A percentile compares a stretch with the other conserved stretches of the same genome.
phyloP scores from a whole-genome alignment of 345 rosid species.

The Odontarrhena argentea region DNA sequence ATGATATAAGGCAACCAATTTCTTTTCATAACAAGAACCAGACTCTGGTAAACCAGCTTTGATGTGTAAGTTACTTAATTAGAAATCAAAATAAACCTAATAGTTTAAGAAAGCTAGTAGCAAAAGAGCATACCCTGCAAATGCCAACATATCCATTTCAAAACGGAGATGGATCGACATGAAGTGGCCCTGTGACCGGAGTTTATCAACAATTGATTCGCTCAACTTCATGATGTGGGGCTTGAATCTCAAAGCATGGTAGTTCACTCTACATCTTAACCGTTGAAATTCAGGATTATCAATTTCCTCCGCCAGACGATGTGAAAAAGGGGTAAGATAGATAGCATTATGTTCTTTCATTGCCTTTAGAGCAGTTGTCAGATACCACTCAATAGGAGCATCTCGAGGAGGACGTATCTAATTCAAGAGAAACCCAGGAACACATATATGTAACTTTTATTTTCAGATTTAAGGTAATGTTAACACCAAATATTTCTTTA shows the following conservation, averaged over 20 bases:
- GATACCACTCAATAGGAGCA: slow-evolving; percentile 93
- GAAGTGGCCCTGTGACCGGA: slow-evolving; percentile 96
- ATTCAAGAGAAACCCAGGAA: slow-evolving; percentile 1
- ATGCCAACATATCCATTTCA: slow-evolving; percentile 99
- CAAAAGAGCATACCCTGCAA: slow-evolving; percentile 80
- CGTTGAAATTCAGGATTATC: slow-evolving; percentile 90
- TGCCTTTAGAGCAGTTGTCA: slow-evolving; percentile 73
- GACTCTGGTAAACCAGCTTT: slow-evolving; percentile 7
- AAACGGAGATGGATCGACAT: slow-evolving; percentile 99
- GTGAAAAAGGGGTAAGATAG: slow-evolving; percentile 96
- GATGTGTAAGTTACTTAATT: slow-evolving; percentile 1
- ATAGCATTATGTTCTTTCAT: slow-evolving; percentile 96
- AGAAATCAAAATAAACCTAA: slow-evolving; percentile 22
- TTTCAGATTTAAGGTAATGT: slow-evolving; percentile 4
- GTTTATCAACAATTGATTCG: slow-evolving; percentile 88
- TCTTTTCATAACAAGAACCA: slow-evolving; percentile 7
- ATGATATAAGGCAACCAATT: slow-evolving; percentile 21
- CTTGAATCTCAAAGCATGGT: slow-evolving; percentile 94
- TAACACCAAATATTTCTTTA: slow-evolving; percentile 5
- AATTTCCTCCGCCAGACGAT: slow-evolving; percentile 96
- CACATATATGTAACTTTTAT: neutral
- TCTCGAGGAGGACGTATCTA: slow-evolving; percentile 93
- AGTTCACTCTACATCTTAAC: slow-evolving; percentile 97
- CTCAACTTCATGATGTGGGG: slow-evolving; percentile 91
- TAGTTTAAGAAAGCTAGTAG: slow-evolving; percentile 15